Conservation (phyloP, 805 yeast genomes). For the Barnettozyma populi region DNA sequence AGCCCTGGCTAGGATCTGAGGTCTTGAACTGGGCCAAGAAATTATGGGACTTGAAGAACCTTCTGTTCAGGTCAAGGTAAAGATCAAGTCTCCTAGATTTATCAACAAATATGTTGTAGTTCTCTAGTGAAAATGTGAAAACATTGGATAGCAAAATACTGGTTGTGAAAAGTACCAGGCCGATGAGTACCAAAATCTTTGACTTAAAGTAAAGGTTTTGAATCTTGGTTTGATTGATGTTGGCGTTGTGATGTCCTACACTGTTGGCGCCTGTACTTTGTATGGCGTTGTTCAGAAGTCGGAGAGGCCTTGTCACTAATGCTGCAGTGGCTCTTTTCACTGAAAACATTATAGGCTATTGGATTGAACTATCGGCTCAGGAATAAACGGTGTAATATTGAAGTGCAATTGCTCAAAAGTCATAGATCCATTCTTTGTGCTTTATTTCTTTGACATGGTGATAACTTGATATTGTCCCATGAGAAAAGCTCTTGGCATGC, state of each 20-base stretch:
- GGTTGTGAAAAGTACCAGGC: constrained; percentile 14
- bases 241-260: neutral
- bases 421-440: no score
- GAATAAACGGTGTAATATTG: no score
- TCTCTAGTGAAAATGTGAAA: constrained; percentile 16
- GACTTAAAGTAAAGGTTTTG: constrained; percentile 20
- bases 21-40: constrained; percentile 19
- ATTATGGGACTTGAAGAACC: constrained; percentile 17
- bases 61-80: constrained; percentile 17
- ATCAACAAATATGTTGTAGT: constrained; percentile 18
- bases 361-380: no score
- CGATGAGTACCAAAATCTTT: constrained; percentile 20
- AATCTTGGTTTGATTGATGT: neutral
- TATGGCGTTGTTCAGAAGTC: no score
- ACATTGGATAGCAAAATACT: constrained; percentile 18
- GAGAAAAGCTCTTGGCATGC: no score
- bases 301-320: neutral
- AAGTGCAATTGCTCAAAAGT: no score
- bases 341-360: neutral
- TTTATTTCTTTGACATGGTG: no score
- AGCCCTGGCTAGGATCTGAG: constrained; percentile 3
- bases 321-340: neutral
- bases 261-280: neutral
- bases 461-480: no score
- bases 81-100: constrained; percentile 15